Percentiles rank a stretch among this genome's conserved stretches.
These are phyloP conservation scores for Astragalus membranaceus DNA, from an alignment of 306 rosid genomes.

Conservation along the genomic window DNA sequence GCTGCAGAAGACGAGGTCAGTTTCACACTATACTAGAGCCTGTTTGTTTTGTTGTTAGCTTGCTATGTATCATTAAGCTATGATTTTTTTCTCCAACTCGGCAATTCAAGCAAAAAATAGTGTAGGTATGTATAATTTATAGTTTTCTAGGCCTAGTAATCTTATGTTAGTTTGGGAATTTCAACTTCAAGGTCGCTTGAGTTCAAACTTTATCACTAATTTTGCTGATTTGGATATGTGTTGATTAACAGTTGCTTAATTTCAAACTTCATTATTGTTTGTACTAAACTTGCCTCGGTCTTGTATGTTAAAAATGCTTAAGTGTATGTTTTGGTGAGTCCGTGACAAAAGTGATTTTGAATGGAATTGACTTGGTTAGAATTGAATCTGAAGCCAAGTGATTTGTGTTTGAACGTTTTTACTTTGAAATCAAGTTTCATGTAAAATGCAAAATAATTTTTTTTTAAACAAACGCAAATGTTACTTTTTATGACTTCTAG, in stretches of 20 bases:
- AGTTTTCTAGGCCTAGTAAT: too few species aligned
- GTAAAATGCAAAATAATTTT: background rate
- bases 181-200: background rate
- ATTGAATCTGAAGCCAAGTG: background rate
- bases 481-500: background rate
- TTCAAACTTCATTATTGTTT: background rate
- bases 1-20: constrained; percentile 85
- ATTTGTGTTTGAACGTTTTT: too few species aligned
- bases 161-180: background rate
- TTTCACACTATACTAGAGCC: background rate
- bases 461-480: background rate
- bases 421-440: too few species aligned
- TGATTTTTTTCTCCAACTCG: too few species aligned
- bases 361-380: background rate
- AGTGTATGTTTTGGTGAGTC: background rate
- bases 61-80: too few species aligned
- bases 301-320: background rate
- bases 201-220: background rate
- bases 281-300: background rate
- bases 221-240: background rate
- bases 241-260: background rate
- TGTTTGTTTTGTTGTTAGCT: background rate
- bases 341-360: too few species aligned
- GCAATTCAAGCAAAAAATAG: too few species aligned
- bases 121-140: too few species aligned